Evolutionary conservation across 441 rosid genomes (phyloP), one percentile per base, ranked within the genome.

Genomic region (Aleurites moluccanus): DNA sequence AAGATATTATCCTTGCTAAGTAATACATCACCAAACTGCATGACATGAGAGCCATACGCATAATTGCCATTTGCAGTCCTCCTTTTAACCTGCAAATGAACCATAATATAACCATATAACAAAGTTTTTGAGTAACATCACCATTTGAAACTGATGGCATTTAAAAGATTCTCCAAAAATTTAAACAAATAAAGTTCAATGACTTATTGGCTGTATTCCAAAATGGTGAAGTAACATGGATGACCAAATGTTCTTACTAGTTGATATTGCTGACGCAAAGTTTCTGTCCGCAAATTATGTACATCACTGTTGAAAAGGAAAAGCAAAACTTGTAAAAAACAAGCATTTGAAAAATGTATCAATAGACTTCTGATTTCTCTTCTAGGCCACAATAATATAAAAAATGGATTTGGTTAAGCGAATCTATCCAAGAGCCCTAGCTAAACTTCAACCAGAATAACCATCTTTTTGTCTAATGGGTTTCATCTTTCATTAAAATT

Each of bases 21-120:
- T 71, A 59, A 83, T 21, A 84, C 67, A 82, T 91, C 93, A 47
- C 99, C 97, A 72, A 83, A 96, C 65, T 90, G 90, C 98, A 93
- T 91, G 79, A 93, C 99, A 82, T 96, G 99, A 75, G 99, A 96
- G 60, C 99, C 96, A 73, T 79, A 89, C 18, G 66, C 66, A 73
- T 70, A 80, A 78, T 84, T 83, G 25, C 30, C 86, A 78, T 74
- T 81, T 21, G 83, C 69, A 49, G 98, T 96, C 86, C 95, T 90
- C 82, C 8, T 79, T 82, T 91, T 96, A 76, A 96, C 98, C 98
- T 90, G 87, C 64, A 79, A 70, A 81, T 78, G 77, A 38, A 78
- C 56, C 63, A 77, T 28, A 14, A 42, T 33, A 66, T n/a, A 60
- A 72, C 74, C 35, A 45, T 40, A 59, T 49, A 35, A 49, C 56